Base-by-base conservation (phyloP, 176 grass and related monocot species). In the Oryza glaberrima region DNA sequence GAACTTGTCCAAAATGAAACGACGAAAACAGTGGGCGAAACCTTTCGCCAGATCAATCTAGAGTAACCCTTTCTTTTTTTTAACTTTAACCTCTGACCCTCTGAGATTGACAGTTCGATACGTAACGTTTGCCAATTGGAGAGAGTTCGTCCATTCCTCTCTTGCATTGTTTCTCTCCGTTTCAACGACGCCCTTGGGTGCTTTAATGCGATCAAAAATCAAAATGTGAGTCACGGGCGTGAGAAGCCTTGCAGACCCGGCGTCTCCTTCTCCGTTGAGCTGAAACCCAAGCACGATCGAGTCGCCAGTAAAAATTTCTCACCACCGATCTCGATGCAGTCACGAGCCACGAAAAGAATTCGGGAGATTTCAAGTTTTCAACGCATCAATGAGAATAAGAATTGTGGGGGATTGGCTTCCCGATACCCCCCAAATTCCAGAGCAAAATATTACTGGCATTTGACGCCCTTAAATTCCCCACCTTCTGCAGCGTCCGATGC, bases 401-500 rank as follows among this genome's bases (percentile, higher is more conserved):
- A 30, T 19, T 38, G 34, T 38, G 34, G 83, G 46, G 40, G 45
- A 19, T 86, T 79, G 84, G 67, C 74, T 77, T 90, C 84, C 74
- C 79, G 84, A 82, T 56, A 6, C 19, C 17, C 78, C 20, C 56
- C 7, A 64, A 71, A 47, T 82, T 81, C 82, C 77, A 81, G 49
- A 32, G 12, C 47, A 19, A 54, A 75, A 68, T 77, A 74, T 20
- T 72, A 54, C 75, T 34, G 8, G 36, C 75, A 77, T 63, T 65
- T 65, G 32, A 22, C 58, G 81, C 63, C 68, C 81, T 77, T 48
- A 86, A 85, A 90, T 78, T 86, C 68, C 79, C 73, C 5, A 23
- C 78, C 77, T 15, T 51, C 49, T 17, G 88, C 84, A 75, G 40
- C 88, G 84, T 71, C 80, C 84, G 80, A 83, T 40, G 84, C 84